Base-by-base conservation (phyloP, 1,284 basidiomycete genomes). In the Boletus smithii region DNA sequence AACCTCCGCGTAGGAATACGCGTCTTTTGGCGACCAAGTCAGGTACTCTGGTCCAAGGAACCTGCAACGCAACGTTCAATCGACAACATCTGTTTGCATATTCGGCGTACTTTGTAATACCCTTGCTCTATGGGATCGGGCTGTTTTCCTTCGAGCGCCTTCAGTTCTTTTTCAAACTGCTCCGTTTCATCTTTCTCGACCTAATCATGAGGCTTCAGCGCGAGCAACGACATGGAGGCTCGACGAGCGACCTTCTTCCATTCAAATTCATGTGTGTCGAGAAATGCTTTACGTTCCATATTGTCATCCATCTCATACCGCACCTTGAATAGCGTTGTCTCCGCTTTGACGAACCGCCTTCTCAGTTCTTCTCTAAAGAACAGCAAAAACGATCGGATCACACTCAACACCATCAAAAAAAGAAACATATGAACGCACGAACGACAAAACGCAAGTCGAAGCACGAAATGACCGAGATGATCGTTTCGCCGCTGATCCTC, bases 381-480 rank as follows among this genome's bases (percentile, higher is more conserved):
- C 10, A 20, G 42, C 6, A 27, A 27, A 31, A 27, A 37, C 40
- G 20, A 43, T 46, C 18, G 27, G 48, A 24, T n/a, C 13, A 31
- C 8, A 14, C 11, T 29, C 14, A 11, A 7, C 5, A 8, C 6
- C 18, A 33, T 20, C 9, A 26, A 3, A 16, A 36, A 30, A 10
- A 27, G 33, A 9, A 81, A 30, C n/a, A 11, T 3, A 10, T n/a
- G 11, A 27, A 60, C 91, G 66, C 69, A 97, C 94, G 91, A 93
- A 48, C 92, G 83, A 69, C 94, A 97, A 69, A 99, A 99, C 2
- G 97, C 95, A 32, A 99, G 76, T 36, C 97, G 75, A 50, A 99
- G 75, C 3, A 99, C 92, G 71, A 94, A 99, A 72, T 99, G 97
- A 16, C 93, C 86, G 26, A 97, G 77, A 62, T 95, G 89, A 67